These are phyloP conservation scores for Nitzschia sp. DNA, from an alignment of 108 stramenopile genomes.

Conservation along the genomic window DNA sequence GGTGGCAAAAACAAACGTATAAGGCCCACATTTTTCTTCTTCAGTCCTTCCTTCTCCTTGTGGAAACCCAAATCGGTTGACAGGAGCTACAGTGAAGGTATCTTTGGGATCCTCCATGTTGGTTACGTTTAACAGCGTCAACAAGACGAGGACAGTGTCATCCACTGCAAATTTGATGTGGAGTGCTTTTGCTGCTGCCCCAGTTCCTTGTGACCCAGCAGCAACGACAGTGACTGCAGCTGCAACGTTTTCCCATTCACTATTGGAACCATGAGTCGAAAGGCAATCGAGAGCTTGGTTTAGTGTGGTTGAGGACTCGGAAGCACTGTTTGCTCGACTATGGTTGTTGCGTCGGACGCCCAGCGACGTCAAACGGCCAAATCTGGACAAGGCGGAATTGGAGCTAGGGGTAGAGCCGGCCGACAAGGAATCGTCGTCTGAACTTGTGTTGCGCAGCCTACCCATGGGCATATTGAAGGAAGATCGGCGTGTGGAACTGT, in stretches of 20 bases:
- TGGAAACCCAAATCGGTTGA: slow-evolving; percentile 68
- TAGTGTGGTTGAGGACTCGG: background rate
- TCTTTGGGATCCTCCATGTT: slow-evolving; percentile 34
- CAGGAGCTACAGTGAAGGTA: slow-evolving; percentile 38
- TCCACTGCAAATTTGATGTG: slow-evolving; percentile 36
- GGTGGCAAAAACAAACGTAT: slow-evolving; percentile 54
- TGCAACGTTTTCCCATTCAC: slow-evolving; percentile 45
- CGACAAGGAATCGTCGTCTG: background rate
- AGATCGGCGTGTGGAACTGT: slow-evolving; percentile 8
- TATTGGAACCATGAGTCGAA: slow-evolving; percentile 15
- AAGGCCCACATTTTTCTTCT: slow-evolving; percentile 63
- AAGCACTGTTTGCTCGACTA: background rate
- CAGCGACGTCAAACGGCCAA: slow-evolving; percentile 5
- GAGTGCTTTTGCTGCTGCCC: slow-evolving; percentile 7
- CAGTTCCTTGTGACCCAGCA: slow-evolving; percentile 15
- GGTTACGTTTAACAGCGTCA: slow-evolving; percentile 53
- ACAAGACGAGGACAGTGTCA: slow-evolving; percentile 45
- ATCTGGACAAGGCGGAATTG: background rate
- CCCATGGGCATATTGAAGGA: slow-evolving; percentile 12
- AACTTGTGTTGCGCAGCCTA: background rate
- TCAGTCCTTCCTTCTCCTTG: slow-evolving; percentile 46
- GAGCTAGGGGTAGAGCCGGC: background rate
- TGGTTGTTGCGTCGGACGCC: background rate
- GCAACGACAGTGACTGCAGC: slow-evolving; percentile 52
- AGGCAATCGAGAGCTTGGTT: slow-evolving; percentile 25